Percentiles rank a stretch among this genome's conserved stretches.
phyloP scores from a whole-genome alignment of 306 rosid species.

The Acacia melanoxylon region DNA sequence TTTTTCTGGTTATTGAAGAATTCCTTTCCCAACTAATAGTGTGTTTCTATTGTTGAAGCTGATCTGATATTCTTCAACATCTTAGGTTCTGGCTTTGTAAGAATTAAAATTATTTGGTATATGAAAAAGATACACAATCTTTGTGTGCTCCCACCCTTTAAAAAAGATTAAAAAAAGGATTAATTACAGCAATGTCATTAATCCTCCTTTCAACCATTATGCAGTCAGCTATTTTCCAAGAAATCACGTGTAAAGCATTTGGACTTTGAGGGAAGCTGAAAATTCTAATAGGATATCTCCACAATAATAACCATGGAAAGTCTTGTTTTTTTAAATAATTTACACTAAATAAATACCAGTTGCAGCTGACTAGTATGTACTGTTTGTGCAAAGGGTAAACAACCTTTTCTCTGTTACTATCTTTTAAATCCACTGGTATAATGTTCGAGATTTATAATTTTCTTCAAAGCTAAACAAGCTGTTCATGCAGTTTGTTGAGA shows the following conservation, averaged over 20 bases:
- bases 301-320: background rate
- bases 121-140: background rate
- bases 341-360: background rate
- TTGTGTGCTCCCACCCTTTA: background rate
- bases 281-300: background rate
- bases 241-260: slow-evolving; percentile 12
- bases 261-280: background rate
- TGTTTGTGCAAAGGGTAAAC: slow-evolving; percentile 5
- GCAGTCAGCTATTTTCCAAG: background rate
- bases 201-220: background rate
- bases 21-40: background rate
- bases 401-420: background rate
- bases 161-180: background rate
- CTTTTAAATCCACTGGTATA: background rate
- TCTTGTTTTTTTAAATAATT: background rate
- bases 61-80: background rate
- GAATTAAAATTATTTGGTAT: background rate
- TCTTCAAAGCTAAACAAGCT: background rate
- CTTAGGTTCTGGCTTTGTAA: background rate
- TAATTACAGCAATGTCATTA: background rate
- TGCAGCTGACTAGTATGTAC: slow-evolving; percentile 2
- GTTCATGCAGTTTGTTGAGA: slow-evolving; percentile 2
- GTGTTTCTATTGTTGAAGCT: background rate
- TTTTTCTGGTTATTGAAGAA: background rate
- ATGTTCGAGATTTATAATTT: background rate